phyloP scores from a whole-genome alignment of 768 basidiomycete species.

The Dioszegia crocea region DNA sequence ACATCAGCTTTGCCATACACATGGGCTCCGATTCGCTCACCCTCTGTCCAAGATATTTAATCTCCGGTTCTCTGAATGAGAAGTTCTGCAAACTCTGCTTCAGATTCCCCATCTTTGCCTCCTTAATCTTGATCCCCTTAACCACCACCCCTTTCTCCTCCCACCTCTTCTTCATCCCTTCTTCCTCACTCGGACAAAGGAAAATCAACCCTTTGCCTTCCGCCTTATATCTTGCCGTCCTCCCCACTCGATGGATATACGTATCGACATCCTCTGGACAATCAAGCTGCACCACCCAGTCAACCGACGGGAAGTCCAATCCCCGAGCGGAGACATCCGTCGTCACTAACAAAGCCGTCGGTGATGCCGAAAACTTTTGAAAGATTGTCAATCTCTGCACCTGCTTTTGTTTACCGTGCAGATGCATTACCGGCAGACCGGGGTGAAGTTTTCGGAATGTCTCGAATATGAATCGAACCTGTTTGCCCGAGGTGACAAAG shows the following conservation, averaged over 20 bases:
- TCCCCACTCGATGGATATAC: constrained; percentile 96
- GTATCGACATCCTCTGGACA: constrained; percentile 97
- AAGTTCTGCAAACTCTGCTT: constrained; percentile 85
- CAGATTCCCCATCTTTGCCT: constrained; percentile 78
- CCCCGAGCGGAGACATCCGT: constrained; percentile 99
- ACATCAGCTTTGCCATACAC: constrained; percentile 8
- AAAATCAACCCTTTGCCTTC: constrained; percentile 80
- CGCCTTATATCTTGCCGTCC: constrained; percentile 94
- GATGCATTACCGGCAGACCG: constrained; percentile 84
- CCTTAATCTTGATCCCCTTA: constrained; percentile 75
- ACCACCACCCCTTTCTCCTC: constrained; percentile 66
- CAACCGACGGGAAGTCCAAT: constrained; percentile 98
- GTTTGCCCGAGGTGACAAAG: constrained; percentile 80
- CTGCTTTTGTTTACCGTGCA: constrained; percentile 96
- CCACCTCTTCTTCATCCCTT: constrained; percentile 74
- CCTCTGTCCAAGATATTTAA: constrained; percentile 92
- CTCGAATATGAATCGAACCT: constrained; percentile 83
- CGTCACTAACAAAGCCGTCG: constrained; percentile 93
- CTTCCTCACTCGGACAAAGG: constrained; percentile 83
- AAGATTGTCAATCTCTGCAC: constrained; percentile 94
- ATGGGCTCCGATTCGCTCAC: constrained; percentile 54
- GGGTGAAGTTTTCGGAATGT: constrained; percentile 97
- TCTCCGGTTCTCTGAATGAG: constrained; percentile 89
- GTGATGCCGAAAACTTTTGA: constrained; percentile 88
- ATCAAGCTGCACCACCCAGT: constrained; percentile 97